phyloP scores from a whole-genome alignment of 2,329 filamentous ascomycete species.

The Beauveria australis region DNA sequence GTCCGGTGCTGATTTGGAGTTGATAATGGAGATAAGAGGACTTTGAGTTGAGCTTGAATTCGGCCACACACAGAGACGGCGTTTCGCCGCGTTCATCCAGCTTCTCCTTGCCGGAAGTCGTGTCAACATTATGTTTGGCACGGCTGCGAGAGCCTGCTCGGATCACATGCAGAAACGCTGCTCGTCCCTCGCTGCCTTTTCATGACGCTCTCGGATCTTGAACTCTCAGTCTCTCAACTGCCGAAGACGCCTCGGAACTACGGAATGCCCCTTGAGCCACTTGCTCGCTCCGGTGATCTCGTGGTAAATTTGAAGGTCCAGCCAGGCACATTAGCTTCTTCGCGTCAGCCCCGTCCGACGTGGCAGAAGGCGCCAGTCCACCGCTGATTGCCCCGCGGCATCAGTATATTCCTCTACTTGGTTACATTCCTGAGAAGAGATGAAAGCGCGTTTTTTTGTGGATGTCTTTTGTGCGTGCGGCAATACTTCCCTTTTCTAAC shows the following conservation, averaged over 20 bases:
- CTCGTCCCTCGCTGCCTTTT: neutral
- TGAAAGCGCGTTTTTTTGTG: conserved; percentile 75
- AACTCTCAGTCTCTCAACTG: neutral
- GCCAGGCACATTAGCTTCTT: conserved; percentile 50
- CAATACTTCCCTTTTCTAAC: conserved; percentile 52
- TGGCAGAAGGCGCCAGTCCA: conserved; percentile 41
- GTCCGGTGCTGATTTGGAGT: conserved; percentile 6
- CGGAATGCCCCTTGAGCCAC: conserved; percentile 27
- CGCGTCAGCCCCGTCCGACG: conserved; percentile 34
- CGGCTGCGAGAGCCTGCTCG: conserved; percentile 17
- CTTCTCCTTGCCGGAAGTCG: conserved; percentile 38
- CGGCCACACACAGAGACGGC: conserved; percentile 39
- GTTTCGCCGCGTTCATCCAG: conserved; percentile 28
- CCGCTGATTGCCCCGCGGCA: conserved; percentile 22
- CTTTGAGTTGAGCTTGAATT: conserved; percentile 36
- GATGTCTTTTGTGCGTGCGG: conserved; percentile 88
- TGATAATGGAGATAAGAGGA: conserved; percentile 13
- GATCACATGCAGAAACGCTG: conserved; percentile 9
- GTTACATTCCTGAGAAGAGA: conserved; percentile 40
- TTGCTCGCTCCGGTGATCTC: conserved; percentile 36
- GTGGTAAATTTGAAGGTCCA: conserved; percentile 37
- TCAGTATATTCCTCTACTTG: conserved; percentile 37
- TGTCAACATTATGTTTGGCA: conserved; percentile 18
- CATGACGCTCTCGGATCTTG: conserved; percentile 8
- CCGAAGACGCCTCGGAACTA: neutral